phyloP scores from a whole-genome alignment of 225 moss, liverwort and hornwort genomes.

The Sphagnum contortum region DNA sequence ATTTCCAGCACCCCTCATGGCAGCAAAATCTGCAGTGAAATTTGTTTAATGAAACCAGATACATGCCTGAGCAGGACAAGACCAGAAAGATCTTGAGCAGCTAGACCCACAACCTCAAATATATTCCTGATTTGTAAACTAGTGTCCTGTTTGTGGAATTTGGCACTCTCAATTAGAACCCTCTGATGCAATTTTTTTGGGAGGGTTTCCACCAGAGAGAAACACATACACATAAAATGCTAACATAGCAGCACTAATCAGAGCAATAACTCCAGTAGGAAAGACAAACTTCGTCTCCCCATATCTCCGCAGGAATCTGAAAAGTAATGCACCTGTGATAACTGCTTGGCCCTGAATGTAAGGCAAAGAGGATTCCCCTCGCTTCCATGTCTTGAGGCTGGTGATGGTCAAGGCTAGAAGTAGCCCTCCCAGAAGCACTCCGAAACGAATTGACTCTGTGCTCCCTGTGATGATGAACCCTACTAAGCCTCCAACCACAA shows the following conservation, averaged over 20 bases:
- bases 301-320: constrained; percentile 17
- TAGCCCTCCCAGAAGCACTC: constrained; percentile 74
- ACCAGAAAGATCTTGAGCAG: no score
- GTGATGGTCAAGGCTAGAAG: constrained; percentile 68
- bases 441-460: constrained; percentile 76
- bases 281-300: constrained; percentile 38
- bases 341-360: constrained; percentile 86
- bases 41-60: no score
- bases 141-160: no score
- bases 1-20: no score
- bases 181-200: constrained; percentile 45
- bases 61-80: no score
- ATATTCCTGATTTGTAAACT: no score
- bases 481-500: constrained; percentile 62
- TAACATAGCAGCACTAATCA: constrained; percentile 77
- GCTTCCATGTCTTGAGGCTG: constrained; percentile 91
- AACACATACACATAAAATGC: constrained; percentile 88
- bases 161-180: neutral
- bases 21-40: no score
- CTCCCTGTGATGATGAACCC: constrained; percentile 85
- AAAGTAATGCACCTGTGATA: constrained; percentile 20
- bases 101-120: no score
- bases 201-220: constrained; percentile 86
- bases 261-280: constrained; percentile 32
- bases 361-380: constrained; percentile 56